Base-by-base conservation (phyloP, 192 early-diverging fungal species). In the Funneliformis geosporum region DNA sequence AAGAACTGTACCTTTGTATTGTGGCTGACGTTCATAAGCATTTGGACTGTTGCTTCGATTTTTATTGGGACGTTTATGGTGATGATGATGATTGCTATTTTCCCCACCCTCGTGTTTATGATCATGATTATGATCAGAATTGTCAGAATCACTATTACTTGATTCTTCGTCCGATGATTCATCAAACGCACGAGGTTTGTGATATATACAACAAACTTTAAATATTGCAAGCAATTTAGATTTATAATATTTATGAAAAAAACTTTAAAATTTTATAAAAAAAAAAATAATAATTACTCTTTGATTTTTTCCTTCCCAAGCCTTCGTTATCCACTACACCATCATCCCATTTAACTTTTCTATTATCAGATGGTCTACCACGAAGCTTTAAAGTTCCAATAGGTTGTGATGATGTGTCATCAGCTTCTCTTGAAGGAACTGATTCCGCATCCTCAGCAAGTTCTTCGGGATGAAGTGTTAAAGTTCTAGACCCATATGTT, bases 131-230 rank as follows among this genome's bases (percentile, higher is more conserved):
- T 73, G 39, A 25, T 69, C 73, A 16, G 50, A 14, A 62, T 76
- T 59, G 21, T 60, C 38, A 21, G 21, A 44, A 80, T 46, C 27
- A 66, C 33, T 8, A 43, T 71, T 79, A 38, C 81, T 83, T 28
- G 73, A 76, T 42, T 76, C 76, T 38, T 79, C 79, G 7, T 80
- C 80, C 2, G 84, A 87, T 1, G 84, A 85, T 55, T 87, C 86
- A 47, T 82, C 86, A 50, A 85, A 75, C 12, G 43, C 70, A 60
- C 59, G 84, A 18, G 89, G 87, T 59, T 83, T 87, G 80, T 90
- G 91, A 77, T 87, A 92, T 47, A 92, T 92, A 81, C 91, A 92
- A 84, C 91, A 92, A 74, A 92, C 91, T 92, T 68, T 11, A 46
- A 40, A 60, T 23, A 42, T 9, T 59, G 42, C 27, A 33, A 60